Evolutionary conservation across 1,139 yeast genomes (phyloP).

Genomic region (Magnusiomyces paraingens): DNA sequence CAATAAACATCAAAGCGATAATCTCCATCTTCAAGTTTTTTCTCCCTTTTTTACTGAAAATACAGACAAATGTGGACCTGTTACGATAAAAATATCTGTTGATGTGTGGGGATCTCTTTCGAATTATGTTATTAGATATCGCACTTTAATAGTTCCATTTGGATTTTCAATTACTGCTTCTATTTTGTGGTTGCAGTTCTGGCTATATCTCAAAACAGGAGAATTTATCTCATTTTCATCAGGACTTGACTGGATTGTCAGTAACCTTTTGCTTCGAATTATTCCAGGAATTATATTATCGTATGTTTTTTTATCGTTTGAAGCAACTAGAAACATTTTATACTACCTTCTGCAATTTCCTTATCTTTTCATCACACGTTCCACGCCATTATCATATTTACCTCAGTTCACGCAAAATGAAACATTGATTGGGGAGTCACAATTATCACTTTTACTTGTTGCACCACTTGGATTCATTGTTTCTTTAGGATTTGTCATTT

Average conservation of each 20-base stretch:
- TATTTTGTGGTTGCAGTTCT: constrained; percentile 25
- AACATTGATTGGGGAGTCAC: constrained; percentile 4
- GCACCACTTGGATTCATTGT: background rate
- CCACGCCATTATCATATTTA: background rate
- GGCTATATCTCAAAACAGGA: constrained; percentile 25
- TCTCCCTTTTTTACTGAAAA: constrained; percentile 19
- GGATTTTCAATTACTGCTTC: constrained; percentile 28
- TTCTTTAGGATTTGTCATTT: background rate
- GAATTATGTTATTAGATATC: constrained; percentile 31
- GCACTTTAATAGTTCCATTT: constrained; percentile 31
- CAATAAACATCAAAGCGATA: constrained; percentile 12
- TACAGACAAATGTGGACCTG: background rate
- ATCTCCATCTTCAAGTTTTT: constrained; percentile 33
- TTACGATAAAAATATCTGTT: constrained; percentile 15
- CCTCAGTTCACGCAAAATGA: constrained; percentile 1
- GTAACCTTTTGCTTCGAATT: constrained; percentile 20
- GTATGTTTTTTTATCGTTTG: constrained; percentile 20
- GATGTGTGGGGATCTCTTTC: constrained; percentile 34
- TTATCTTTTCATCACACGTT: constrained; percentile 8
- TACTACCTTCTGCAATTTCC: constrained; percentile 17
- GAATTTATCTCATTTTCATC: constrained; percentile 46
- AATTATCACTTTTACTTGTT: background rate
- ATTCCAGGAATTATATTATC: constrained; percentile 14
- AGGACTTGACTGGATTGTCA: constrained; percentile 37
- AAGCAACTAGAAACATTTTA: constrained; percentile 18